Conservation (phyloP, 192 early-diverging fungal species). For the Umbelopsis sp. region DNA sequence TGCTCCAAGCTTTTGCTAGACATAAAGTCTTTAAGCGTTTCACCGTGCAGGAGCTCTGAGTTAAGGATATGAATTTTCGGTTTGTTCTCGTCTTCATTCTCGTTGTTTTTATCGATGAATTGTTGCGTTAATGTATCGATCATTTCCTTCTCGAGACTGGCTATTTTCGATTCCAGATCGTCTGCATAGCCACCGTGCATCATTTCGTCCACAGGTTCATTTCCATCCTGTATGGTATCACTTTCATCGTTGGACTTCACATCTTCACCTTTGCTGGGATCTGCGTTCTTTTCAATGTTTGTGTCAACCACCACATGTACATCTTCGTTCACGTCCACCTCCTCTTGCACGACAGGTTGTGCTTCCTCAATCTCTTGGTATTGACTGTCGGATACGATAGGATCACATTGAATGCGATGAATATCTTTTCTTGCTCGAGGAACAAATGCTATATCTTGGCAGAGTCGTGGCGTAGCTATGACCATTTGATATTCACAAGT, state of each 20-base stretch:
- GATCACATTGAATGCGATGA: conserved; percentile 64
- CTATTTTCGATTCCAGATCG: neutral
- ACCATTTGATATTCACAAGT: conserved; percentile 78
- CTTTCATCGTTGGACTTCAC: no score
- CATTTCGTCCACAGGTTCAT: neutral
- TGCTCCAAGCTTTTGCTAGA: conserved; percentile 3
- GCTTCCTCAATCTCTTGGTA: conserved; percentile 3
- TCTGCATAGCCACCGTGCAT: neutral
- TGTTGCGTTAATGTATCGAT: neutral
- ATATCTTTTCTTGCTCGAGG: conserved; percentile 40
- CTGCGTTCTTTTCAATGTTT: neutral
- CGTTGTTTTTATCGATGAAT: neutral
- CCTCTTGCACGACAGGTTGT: neutral
- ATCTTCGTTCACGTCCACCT: neutral
- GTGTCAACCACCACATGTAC: neutral
- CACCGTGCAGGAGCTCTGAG: neutral
- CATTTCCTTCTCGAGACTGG: neutral
- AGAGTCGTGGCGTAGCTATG: conserved; percentile 76
- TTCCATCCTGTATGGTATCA: neutral
- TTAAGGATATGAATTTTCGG: neutral
- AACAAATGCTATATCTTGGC: conserved; percentile 61
- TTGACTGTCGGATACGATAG: conserved; percentile 55
- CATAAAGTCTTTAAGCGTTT: neutral
- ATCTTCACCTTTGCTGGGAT: no score
- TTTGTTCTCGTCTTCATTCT: neutral